Evolutionary conservation across 441 rosid species (phyloP), one percentile per base, ranked within the genome.

Genomic region (Eruca vesicaria): DNA sequence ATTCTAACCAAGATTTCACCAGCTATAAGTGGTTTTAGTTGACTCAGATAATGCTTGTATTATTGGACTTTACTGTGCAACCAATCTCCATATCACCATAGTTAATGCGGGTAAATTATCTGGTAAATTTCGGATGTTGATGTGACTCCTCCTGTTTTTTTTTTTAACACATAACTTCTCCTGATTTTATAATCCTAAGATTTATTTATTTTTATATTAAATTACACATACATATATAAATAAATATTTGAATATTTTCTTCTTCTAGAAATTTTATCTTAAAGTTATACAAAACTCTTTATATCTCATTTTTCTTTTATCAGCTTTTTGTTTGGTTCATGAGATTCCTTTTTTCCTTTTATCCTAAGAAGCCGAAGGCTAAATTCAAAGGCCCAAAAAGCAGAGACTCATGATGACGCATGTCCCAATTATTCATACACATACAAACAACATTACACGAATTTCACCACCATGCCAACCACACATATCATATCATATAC

Each of bases 351-450:
- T 33, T 76, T 55, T 69, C 69, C 65, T 69, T 65, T 66, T 62
- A 59, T 78, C 77, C 58, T 53, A 74, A 29, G 74, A 69, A 73
- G 35, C 69, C 55, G 9, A 62, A 71, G 50, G 59, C 63, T 68
- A 72, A 71, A 58, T 65, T 67, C 68, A 72, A 61, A 72, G 69
- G 73, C 68, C 55, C 55, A 23, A 65, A 66, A 77, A 58, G 76
- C 71, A 70, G 71, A 69, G 71, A 38, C 71, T 74, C 79, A 78
- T 78, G 55, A 78, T 78, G 73, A 67, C 81, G 81, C 73, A 65
- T 60, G 79, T 70, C 72, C 45, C 71, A 35, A 69, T 68, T 53
- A 60, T 66, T 59, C 29, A 35, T 58, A 72, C 21, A 63, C 56
- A 36, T 61, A 61, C 79, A 53, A 61, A 50, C 74, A 63, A 32